Base-by-base conservation (phyloP, 2,329 filamentous ascomycete species). In the Diplodia seriata region DNA sequence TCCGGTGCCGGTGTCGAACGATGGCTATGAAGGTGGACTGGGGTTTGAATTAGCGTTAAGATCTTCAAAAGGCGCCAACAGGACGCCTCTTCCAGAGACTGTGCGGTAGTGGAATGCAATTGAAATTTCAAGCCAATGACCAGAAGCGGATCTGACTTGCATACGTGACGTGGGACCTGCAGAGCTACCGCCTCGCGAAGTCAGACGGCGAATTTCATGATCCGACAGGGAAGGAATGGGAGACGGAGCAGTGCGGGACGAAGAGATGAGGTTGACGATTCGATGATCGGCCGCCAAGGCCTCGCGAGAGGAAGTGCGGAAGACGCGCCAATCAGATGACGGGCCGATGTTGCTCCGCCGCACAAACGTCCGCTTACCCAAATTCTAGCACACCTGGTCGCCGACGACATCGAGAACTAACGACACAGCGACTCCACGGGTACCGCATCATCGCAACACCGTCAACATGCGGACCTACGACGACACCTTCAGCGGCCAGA, bases 391-490 rank as follows among this genome's bases (percentile, higher is more conserved):
- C 72, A 69, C 47, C 50, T 49, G 43, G 47, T 67, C 56, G 72
- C 76, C 75, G 74, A 78, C 74, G 75, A 77, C 73, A 70, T 65
- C 62, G 62, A 65, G 55, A 67, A 71, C 74, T 72, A 69, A 72
- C 69, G 69, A 77, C 76, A 67, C 66, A 67, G 66, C 77, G 76
- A 77, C 76, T 73, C 73, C 69, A 72, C 74, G 77, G 77, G 77
- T 79, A 76, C 72, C 71, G 76, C 77, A 74, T 72, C 75, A 57
- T 40, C 66, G 54, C 57, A 79, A 72, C 78, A 79, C 81, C 82
- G 82, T 82, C 85, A 89, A 85, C 80, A 90, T 90, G 88, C 86
- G 88, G 86, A 90, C 88, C 83, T 91, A 91, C 89, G 89, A 91
- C 85, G 89, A 91, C 81, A 86, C 87, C 78, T 91, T 91, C 87